A percentile compares a stretch with the other conserved stretches of the same genome.
These are phyloP conservation scores for Pseudogymnoascus sp. DNA, from an alignment of 2,329 filamentous ascomycete species.

Conservation along the genomic window DNA sequence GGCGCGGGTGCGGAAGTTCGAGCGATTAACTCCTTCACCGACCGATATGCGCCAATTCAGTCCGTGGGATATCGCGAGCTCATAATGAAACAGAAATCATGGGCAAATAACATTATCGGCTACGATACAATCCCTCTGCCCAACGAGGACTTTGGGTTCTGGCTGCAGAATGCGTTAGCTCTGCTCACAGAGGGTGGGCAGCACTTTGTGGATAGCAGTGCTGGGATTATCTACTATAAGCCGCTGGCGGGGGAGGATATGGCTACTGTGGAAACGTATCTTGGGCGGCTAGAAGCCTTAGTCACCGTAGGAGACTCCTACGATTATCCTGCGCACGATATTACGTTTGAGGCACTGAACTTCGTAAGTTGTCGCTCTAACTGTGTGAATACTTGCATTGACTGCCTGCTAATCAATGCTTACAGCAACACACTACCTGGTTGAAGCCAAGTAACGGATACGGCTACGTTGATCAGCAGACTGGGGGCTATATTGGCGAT, in stretches of 20 bases:
- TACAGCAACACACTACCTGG: background rate
- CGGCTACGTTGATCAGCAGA: conserved; percentile 7
- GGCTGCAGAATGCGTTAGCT: background rate
- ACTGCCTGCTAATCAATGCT: background rate
- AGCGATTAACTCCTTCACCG: background rate
- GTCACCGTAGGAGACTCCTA: background rate
- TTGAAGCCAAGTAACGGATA: background rate
- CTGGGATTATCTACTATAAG: conserved; percentile 4
- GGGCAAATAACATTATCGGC: background rate
- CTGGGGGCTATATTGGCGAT: conserved; percentile 4
- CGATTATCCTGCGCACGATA: background rate
- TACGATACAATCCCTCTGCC: background rate
- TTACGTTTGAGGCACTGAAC: background rate
- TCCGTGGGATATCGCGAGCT: background rate
- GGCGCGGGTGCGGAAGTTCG: background rate
- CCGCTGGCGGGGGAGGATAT: background rate
- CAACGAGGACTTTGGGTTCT: background rate
- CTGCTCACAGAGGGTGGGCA: background rate
- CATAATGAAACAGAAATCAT: background rate
- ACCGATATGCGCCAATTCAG: background rate
- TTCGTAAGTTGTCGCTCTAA: background rate
- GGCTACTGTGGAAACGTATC: background rate
- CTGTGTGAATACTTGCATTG: background rate
- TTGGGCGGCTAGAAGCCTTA: background rate
- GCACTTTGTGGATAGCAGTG: background rate